Conservation (phyloP, 345 rosid species). For the Gynandropsis gynandra region DNA sequence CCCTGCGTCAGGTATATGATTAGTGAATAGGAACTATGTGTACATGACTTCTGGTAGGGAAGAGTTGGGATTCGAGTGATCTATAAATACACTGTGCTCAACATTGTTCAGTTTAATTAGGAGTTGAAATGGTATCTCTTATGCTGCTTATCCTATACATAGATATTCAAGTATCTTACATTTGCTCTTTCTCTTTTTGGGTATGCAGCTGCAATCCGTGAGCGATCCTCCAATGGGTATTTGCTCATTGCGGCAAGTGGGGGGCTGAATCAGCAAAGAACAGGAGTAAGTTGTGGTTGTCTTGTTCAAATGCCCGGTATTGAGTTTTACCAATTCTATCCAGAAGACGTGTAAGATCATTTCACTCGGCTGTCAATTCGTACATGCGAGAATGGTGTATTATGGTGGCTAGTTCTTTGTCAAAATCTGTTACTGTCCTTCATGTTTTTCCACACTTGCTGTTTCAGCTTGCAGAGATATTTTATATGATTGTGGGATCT, state of each 20-base stretch:
- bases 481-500: constrained; percentile 13
- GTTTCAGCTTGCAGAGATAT: background rate
- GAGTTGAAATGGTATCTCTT: no score
- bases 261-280: constrained; percentile 96
- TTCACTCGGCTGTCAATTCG: constrained; percentile 14
- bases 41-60: no score
- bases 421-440: no score
- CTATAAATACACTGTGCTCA: no score
- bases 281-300: constrained; percentile 67
- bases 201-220: constrained; percentile 57
- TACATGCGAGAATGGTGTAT: background rate
- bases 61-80: no score
- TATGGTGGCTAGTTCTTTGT: background rate
- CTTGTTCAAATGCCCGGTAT: no score
- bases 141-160: no score
- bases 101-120: no score
- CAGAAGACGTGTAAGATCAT: constrained; percentile 36
- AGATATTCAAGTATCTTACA: background rate
- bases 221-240: constrained; percentile 75
- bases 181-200: constrained; percentile 15
- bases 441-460: background rate
- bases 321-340: no score
- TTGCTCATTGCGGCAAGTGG: constrained; percentile 97
- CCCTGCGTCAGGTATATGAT: no score
- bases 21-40: no score